Percentiles rank a stretch among this genome's conserved stretches.
These are phyloP conservation scores for Ganoderma lingzhi DNA, from an alignment of 1,284 basidiomycete genomes.

Conservation along the genomic window DNA sequence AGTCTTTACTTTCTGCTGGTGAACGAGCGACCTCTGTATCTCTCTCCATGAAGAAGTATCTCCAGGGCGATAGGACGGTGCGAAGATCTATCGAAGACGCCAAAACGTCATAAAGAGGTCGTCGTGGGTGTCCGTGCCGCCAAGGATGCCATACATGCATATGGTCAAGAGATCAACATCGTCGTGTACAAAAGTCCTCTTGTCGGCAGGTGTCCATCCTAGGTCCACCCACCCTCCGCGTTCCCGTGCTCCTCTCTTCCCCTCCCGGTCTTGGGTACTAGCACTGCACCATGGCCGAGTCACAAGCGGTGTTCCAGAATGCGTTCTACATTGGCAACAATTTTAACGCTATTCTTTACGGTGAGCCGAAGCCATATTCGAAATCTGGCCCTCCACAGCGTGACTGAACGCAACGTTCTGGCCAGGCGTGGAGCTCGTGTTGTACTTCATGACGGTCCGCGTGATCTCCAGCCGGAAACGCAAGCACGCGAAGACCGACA, in stretches of 20 bases:
- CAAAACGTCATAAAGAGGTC: neutral
- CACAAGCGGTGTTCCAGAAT: conserved; percentile 24
- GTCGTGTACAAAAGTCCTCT: conserved; percentile 2
- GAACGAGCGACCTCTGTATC: neutral
- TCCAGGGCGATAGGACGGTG: neutral
- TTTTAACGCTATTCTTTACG: conserved; percentile 29
- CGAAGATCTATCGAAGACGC: conserved; percentile 6
- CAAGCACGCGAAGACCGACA: conserved; percentile 20
- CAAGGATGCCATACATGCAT: neutral
- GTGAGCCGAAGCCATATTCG: conserved; percentile 2
- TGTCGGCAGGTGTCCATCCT: conserved; percentile 2
- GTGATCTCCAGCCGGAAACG: conserved; percentile 8
- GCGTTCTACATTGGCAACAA: conserved; percentile 31
- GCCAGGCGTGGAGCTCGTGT: conserved; percentile 23
- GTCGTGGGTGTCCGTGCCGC: neutral
- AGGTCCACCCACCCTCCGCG: conserved; percentile 6
- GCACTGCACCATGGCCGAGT: conserved; percentile 12
- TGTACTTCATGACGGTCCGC: conserved; percentile 21
- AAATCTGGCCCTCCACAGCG: neutral
- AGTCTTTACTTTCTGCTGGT: neutral
- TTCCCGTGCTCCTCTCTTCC: neutral
- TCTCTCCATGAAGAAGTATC: neutral
- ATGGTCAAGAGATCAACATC: conserved; percentile 9
- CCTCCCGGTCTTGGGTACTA: conserved; percentile 3
- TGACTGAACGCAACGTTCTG: neutral